Base-by-base conservation (phyloP, 1,284 basidiomycete species). In the Schizophyllum amplum region DNA sequence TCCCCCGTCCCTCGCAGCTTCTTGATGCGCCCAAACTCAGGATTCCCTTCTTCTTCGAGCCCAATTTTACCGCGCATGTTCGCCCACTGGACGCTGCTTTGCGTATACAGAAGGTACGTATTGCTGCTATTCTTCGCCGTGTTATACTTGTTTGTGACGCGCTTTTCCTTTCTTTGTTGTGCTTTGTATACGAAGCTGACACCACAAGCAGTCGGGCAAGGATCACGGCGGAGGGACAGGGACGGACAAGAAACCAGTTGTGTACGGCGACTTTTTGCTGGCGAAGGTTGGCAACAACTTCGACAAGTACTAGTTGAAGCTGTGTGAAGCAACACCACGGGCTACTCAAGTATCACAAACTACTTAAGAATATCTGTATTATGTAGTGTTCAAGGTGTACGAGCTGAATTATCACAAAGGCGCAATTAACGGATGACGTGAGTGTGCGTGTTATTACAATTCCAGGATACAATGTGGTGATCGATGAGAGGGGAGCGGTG, bases 41-140 rank as follows among this genome's bases (percentile, higher is more conserved):
- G 5, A 78, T 93, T 42, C 91, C 91, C 0, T 93, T 93, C 71
- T 93, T 93, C 75, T 93, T 88, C 63, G 91, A 93, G 66, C 90
- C 91, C 0, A 90, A 88, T 60, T 90, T 90, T 64, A 73, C 82
- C 56, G 86, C 90, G 0, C 59, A 74, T 1, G 72, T 93, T 53
- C 70, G 77, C 59, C 87, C 87, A 1, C 70, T 90, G 1, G 71
- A 74, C 9, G 82, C 81, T 17, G 81, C 80, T 1, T 62, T 78
- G 15, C 77, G 83, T 25, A 65, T 79, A 17, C 76, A 77, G 47
- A 68, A 51, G 61, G 33, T 42, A 42, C 17, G 33, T 3, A 17
- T 17, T 42, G 27, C 27, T 17, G 33, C 7, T 42, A 9, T 17
- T 9, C 17, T 17, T 4, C 17, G 33, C 33, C 13, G 11, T 42